A percentile compares a stretch with the other conserved stretches of the same genome.
Conservation (phyloP, 306 rosid genomes). For the Cajanus cajan region DNA sequence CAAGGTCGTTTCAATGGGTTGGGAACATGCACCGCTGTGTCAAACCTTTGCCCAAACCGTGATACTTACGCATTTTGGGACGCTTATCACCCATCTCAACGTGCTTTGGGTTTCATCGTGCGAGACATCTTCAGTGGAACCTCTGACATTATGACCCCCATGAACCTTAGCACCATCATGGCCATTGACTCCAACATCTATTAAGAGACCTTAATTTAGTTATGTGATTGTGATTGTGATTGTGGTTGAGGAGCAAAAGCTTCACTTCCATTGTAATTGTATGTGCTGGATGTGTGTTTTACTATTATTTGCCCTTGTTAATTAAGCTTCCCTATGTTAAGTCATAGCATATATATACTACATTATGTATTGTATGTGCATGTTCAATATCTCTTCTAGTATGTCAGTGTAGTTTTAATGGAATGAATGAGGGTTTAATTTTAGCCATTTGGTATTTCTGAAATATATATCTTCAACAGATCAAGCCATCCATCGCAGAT, state of each 20-base stretch:
- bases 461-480: neutral
- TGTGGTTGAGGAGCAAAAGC: neutral
- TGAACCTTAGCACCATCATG: slow-evolving; percentile 60
- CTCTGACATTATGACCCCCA: slow-evolving; percentile 41
- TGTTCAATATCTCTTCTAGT: neutral
- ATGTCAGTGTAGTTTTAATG: neutral
- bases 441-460: neutral
- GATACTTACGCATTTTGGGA: slow-evolving; percentile 53
- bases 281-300: neutral
- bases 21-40: slow-evolving; percentile 39
- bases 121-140: slow-evolving; percentile 46
- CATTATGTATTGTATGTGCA: neutral
- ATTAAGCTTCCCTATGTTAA: neutral
- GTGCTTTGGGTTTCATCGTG: slow-evolving; percentile 43
- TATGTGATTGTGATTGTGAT: neutral
- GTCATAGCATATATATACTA: neutral
- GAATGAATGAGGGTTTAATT: neutral
- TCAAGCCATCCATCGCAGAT: too few species aligned
- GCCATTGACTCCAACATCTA: slow-evolving; percentile 44
- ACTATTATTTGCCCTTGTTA: neutral
- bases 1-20: slow-evolving; percentile 72
- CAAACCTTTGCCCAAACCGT: slow-evolving; percentile 52
- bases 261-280: neutral
- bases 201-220: neutral
- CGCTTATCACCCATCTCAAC: slow-evolving; percentile 57